Conservation (phyloP, 23 red algal genomes). For the Pyropia haitanensis region DNA sequence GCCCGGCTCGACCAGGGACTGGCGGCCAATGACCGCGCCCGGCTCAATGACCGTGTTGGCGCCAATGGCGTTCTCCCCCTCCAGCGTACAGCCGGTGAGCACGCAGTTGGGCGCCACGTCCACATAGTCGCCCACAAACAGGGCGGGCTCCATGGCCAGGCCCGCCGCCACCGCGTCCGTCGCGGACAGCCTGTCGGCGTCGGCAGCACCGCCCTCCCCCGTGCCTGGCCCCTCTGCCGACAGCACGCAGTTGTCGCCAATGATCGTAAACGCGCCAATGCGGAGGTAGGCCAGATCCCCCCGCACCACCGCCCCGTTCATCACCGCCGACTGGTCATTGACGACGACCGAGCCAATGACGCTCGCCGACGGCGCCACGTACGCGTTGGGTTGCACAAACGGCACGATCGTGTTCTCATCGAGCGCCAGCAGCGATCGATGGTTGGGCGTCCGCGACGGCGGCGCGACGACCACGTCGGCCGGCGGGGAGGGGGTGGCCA, state of each 20-base stretch:
- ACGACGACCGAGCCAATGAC: conserved; percentile 73
- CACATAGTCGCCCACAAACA: conserved; percentile 41
- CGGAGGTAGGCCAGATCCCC: conserved; percentile 68
- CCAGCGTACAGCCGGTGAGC: conserved; percentile 44
- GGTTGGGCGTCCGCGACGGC: conserved; percentile 50
- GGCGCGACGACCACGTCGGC: conserved; percentile 8
- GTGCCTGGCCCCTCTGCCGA: conserved; percentile 17
- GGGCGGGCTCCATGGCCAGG: conserved; percentile 17
- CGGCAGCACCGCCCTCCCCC: conserved; percentile 7
- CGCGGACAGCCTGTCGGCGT: conserved; percentile 7
- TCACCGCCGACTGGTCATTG: conserved; percentile 59
- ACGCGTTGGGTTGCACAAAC: conserved; percentile 70
- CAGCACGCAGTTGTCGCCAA: conserved; percentile 58
- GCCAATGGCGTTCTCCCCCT: conserved; percentile 38
- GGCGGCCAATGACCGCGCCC: conserved; percentile 36
- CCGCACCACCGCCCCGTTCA: conserved; percentile 71
- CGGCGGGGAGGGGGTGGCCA: too few species aligned
- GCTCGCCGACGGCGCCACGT: conserved; percentile 71
- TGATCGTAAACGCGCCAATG: conserved; percentile 34
- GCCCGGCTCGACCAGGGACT: conserved; percentile 11
- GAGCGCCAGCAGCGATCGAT: conserved; percentile 69
- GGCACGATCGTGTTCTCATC: conserved; percentile 68
- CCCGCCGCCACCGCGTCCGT: conserved; percentile 21
- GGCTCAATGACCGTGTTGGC: conserved; percentile 22
- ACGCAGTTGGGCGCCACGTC: conserved; percentile 33